Conservation (phyloP, 176 grass and related monocot species). For the Aegilops bicornis region DNA sequence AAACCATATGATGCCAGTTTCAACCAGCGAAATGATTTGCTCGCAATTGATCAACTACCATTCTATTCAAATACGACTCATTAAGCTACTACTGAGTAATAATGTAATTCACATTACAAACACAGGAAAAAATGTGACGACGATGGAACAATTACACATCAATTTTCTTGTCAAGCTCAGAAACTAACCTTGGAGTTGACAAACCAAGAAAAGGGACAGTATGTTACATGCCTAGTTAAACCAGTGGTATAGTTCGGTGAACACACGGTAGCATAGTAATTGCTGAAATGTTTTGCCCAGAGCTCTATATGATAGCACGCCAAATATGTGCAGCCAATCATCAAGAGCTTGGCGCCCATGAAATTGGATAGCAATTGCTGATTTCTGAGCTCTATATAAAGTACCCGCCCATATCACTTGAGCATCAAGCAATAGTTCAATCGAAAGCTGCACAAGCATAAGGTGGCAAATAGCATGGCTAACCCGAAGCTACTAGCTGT, state of each 20-base stretch:
- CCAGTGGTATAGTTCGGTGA: not conserved
- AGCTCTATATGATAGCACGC: not conserved
- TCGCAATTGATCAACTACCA: not conserved
- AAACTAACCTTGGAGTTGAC: slow-evolving; percentile 7
- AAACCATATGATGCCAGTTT: not conserved
- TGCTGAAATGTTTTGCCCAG: not conserved
- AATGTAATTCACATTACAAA: not conserved
- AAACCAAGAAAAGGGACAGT: slow-evolving; percentile 17
- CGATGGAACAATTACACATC: not conserved
- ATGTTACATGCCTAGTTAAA: not conserved
- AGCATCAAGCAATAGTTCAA: not conserved
- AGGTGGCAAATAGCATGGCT: slow-evolving; percentile 22
- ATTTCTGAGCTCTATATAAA: slow-evolving; percentile 20
- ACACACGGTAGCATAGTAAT: not conserved
- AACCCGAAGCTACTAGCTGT: slow-evolving; percentile 13
- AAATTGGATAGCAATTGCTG: not conserved
- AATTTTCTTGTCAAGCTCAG: not conserved
- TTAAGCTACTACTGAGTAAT: not conserved
- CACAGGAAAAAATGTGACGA: not conserved
- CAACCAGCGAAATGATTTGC: not conserved
- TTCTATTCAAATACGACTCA: not conserved
- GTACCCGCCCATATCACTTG: not conserved
- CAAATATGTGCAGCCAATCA: slow-evolving; percentile 13
- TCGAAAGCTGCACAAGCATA: not conserved
- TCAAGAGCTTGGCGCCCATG: not conserved